Percentiles rank a stretch among this genome's conserved stretches.
These are phyloP conservation scores for Durotheca rogersii DNA, from an alignment of 495 filamentous ascomycete species.

Conservation along the genomic window DNA sequence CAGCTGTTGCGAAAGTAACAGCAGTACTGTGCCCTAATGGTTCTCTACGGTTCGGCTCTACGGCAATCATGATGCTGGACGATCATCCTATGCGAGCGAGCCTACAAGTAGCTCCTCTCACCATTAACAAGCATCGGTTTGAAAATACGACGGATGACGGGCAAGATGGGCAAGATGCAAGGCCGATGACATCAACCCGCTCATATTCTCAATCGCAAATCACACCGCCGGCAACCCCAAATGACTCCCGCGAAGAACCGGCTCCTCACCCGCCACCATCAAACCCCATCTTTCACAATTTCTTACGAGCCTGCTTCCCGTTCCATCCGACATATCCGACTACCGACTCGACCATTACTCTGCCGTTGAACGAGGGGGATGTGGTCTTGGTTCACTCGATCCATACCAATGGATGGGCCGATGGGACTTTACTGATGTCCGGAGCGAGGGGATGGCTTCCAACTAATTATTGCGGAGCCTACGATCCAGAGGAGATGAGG, in stretches of 20 bases:
- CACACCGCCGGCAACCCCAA: constrained; percentile 74
- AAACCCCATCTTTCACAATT: constrained; percentile 82
- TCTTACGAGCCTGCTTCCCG: constrained; percentile 91
- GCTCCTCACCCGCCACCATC: constrained; percentile 48
- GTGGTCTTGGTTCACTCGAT: constrained; percentile 94
- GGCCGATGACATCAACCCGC: constrained; percentile 42
- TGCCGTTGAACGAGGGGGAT: constrained; percentile 86
- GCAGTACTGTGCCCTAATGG: constrained; percentile 40
- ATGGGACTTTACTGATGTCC: constrained; percentile 88
- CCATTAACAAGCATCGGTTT: constrained; percentile 64
- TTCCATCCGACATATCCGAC: constrained; percentile 75
- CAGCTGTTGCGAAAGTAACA: constrained; percentile 33
- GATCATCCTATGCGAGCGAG: constrained; percentile 55
- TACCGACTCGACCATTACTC: constrained; percentile 75
- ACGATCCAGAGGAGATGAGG: constrained; percentile 82
- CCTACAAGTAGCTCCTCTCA: constrained; percentile 71
- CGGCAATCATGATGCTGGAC: constrained; percentile 54
- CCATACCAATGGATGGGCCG: constrained; percentile 98
- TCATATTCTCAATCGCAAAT: constrained; percentile 56
- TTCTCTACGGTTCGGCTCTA: constrained; percentile 26
- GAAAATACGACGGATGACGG: constrained; percentile 48
- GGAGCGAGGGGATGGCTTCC: constrained; percentile 94
- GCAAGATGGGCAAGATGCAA: too few species aligned
- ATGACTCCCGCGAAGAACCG: constrained; percentile 59
- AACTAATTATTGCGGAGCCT: constrained; percentile 97